A percentile compares a stretch with the other conserved stretches of the same genome.
Conservation (phyloP, 2,329 filamentous ascomycete genomes). For the Colletotrichum horii region DNA sequence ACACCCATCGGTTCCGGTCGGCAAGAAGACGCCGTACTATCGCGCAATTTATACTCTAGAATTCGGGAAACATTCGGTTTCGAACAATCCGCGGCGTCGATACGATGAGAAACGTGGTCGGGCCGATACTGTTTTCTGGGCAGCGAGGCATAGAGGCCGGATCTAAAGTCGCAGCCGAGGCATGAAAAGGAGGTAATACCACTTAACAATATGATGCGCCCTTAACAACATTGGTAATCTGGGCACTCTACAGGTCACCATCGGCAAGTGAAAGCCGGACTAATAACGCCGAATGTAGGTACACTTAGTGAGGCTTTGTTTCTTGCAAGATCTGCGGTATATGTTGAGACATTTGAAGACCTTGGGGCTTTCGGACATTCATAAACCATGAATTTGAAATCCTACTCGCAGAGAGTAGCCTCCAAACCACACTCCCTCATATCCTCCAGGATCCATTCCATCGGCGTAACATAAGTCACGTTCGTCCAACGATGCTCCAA, state of each 20-base stretch:
- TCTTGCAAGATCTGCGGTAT: neutral
- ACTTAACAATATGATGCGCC: neutral
- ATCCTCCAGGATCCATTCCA: neutral
- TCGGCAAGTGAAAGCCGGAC: neutral
- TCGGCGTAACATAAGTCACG: neutral
- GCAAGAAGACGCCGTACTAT: too few relatives aligned
- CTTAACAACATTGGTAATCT: neutral
- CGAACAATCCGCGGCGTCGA: neutral
- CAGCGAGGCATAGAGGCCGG: neutral
- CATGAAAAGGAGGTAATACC: neutral
- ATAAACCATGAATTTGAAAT: neutral
- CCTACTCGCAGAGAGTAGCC: neutral
- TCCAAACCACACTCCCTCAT: neutral
- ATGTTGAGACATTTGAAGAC: neutral
- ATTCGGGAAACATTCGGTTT: too few relatives aligned
- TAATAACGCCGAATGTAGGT: accelerated
- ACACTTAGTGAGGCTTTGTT: neutral
- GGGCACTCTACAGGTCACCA: neutral
- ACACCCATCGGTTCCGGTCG: neutral
- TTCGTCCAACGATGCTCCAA: neutral
- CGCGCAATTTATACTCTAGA: too few relatives aligned
- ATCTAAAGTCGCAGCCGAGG: neutral
- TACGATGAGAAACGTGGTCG: neutral
- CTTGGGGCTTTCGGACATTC: neutral
- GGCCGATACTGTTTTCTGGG: neutral